phyloP scores from a whole-genome alignment of 148 eudicot species.

The Fallopia convolvulus region DNA sequence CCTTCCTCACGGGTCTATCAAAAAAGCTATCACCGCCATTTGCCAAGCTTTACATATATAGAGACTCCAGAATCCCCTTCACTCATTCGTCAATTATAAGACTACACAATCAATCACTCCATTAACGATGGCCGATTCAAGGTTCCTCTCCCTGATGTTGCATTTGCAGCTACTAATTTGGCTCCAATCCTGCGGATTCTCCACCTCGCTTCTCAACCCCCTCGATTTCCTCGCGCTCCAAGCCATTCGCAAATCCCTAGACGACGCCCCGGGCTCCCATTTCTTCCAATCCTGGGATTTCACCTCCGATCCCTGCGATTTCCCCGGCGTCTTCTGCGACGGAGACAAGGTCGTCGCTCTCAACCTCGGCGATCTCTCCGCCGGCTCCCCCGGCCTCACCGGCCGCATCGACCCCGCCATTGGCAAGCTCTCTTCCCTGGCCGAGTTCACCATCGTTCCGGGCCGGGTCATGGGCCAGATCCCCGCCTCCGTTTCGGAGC shows the following conservation, averaged over 20 bases:
- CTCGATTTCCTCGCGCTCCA: conserved; percentile 73
- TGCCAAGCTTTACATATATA: neutral
- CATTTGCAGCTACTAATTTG: neutral
- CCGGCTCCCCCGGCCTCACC: conserved; percentile 67
- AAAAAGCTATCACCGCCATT: conserved; percentile 9
- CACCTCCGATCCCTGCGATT: conserved; percentile 76
- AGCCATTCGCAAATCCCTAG: conserved; percentile 44
- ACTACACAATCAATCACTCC: neutral
- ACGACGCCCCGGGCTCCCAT: conserved; percentile 53
- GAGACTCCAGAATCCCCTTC: neutral
- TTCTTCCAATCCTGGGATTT: conserved; percentile 82
- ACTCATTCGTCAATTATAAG: neutral
- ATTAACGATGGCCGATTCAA: neutral
- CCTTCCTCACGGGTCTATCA: neutral
- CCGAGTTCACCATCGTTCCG: conserved; percentile 69
- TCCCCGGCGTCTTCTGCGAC: conserved; percentile 69
- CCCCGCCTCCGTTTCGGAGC: conserved; percentile 41
- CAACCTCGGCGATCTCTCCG: conserved; percentile 75
- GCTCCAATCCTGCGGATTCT: conserved; percentile 1
- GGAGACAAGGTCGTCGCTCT: conserved; percentile 50
- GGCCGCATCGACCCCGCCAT: conserved; percentile 71
- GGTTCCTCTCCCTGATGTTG: neutral
- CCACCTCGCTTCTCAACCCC: conserved; percentile 51
- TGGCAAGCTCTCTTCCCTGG: conserved; percentile 49
- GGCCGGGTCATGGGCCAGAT: conserved; percentile 58